Conservation (phyloP, 2,329 filamentous ascomycete genomes). For the Trichoderma lentiforme region DNA sequence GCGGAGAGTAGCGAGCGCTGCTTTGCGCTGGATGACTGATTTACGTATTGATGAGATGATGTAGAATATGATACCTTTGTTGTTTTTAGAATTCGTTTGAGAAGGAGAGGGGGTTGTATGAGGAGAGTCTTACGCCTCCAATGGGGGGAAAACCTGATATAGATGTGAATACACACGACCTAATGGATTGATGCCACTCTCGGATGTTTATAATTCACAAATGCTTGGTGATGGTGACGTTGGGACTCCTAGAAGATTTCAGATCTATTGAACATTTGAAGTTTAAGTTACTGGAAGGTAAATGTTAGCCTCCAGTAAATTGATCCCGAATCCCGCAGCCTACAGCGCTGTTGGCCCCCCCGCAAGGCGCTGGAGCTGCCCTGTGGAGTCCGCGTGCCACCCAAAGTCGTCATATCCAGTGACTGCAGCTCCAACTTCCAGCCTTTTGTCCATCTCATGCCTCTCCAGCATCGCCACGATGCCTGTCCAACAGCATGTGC, state of each 20-base stretch:
- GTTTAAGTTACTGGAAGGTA: not conserved
- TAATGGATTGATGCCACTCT: not conserved
- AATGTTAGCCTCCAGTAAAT: not conserved
- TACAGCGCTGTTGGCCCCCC: not conserved
- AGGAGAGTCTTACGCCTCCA: not conserved
- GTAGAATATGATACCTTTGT: not conserved
- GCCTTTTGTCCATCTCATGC: not conserved
- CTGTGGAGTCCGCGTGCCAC: not conserved
- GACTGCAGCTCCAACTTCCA: not conserved
- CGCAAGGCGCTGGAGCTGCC: not conserved
- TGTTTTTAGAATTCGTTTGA: not conserved
- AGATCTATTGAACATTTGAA: not conserved
- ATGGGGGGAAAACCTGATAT: not conserved
- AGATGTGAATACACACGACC: not conserved
- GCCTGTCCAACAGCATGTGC: slow-evolving; percentile 81
- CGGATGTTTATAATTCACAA: not conserved
- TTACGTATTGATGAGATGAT: not conserved
- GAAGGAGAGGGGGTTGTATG: not conserved
- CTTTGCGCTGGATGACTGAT: slow-evolving; percentile 43
- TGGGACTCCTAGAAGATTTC: not conserved
- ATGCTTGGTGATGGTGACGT: not conserved
- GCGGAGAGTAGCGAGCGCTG: slow-evolving; percentile 53
- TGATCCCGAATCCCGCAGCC: not conserved
- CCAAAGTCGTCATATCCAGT: slow-evolving; percentile 2
- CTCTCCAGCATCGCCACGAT: slow-evolving; percentile 34